phyloP scores from a whole-genome alignment of 495 filamentous ascomycete species.

The Penicillium pulvis region DNA sequence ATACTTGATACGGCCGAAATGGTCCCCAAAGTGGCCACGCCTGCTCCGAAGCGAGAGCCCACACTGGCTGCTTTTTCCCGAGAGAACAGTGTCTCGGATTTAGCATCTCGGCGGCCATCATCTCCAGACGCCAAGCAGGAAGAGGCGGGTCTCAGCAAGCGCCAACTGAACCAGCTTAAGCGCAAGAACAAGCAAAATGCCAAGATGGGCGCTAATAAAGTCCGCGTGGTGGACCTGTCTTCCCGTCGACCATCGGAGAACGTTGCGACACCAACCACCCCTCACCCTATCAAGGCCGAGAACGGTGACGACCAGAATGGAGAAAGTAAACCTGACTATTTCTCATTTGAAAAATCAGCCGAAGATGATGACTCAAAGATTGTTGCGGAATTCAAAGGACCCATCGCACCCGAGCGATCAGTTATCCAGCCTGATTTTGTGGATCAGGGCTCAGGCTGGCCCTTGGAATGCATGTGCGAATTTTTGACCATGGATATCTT shows the following conservation, averaged over 20 bases:
- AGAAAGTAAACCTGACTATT: slow-evolving; percentile 69
- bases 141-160: slow-evolving; percentile 77
- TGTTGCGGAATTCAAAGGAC: slow-evolving; percentile 94
- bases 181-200: slow-evolving; percentile 84
- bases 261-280: slow-evolving; percentile 66
- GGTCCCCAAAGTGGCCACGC: slow-evolving; percentile 43
- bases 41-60: slow-evolving; percentile 50
- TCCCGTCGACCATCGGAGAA: slow-evolving; percentile 69
- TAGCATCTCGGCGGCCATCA: slow-evolving; percentile 42
- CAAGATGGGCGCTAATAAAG: slow-evolving; percentile 84
- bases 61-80: slow-evolving; percentile 34
- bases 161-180: slow-evolving; percentile 92
- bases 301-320: slow-evolving; percentile 56
- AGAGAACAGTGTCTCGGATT: slow-evolving; percentile 49
- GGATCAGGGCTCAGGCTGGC: slow-evolving; percentile 77
- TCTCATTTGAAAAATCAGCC: slow-evolving; percentile 75
- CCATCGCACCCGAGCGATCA: slow-evolving; percentile 59
- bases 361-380: slow-evolving; percentile 88
- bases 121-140: slow-evolving; percentile 58
- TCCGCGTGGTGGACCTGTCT: slow-evolving; percentile 83
- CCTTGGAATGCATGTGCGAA: slow-evolving; percentile 90
- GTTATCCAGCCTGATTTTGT: slow-evolving; percentile 66
- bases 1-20: slow-evolving; percentile 66
- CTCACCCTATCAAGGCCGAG: slow-evolving; percentile 68
- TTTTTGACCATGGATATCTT: slow-evolving; percentile 91